Percentiles rank a stretch among this genome's conserved stretches.
These are phyloP conservation scores for Cytospora schulzeri DNA, from an alignment of 2,329 filamentous ascomycete species.

Conservation along the genomic window DNA sequence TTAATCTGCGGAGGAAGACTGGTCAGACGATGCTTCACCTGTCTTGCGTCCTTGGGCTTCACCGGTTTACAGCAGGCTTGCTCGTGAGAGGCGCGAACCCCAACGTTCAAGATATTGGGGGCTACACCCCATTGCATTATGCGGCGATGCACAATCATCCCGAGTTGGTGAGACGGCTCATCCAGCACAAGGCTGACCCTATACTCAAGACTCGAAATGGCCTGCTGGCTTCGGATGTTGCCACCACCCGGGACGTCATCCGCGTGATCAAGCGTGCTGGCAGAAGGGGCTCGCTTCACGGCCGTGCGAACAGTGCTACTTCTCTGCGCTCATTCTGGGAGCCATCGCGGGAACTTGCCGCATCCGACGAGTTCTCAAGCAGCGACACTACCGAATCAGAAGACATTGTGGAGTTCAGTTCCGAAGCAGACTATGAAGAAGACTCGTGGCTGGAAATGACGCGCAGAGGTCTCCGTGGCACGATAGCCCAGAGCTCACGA, in stretches of 20 bases:
- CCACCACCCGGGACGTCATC: conserved; percentile 65
- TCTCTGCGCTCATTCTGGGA: conserved; percentile 71
- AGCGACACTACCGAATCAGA: conserved; percentile 48
- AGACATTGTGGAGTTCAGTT: conserved; percentile 43
- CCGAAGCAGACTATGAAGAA: conserved; percentile 46
- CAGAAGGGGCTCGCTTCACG: conserved; percentile 63
- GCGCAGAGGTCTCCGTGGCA: conserved; percentile 34
- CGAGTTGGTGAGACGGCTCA: conserved; percentile 75
- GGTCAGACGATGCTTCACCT: conserved; percentile 83
- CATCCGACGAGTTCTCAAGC: conserved; percentile 49
- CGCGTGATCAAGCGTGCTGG: conserved; percentile 64
- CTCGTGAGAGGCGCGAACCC: conserved; percentile 77
- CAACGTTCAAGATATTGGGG: conserved; percentile 73
- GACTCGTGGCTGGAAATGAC: conserved; percentile 45
- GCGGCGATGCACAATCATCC: conserved; percentile 75
- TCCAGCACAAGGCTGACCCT: conserved; percentile 73
- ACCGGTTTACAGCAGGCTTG: conserved; percentile 75
- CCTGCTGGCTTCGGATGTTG: conserved; percentile 71
- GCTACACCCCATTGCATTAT: conserved; percentile 81
- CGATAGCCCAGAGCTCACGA: conserved; percentile 28
- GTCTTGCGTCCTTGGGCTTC: conserved; percentile 73
- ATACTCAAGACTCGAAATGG: conserved; percentile 70
- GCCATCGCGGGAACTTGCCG: conserved; percentile 44
- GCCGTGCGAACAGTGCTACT: conserved; percentile 65
- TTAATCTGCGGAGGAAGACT: conserved; percentile 65